Base-by-base conservation (phyloP, 371 early-diverging fungal genomes). In the Haplosporangium sp. region DNA sequence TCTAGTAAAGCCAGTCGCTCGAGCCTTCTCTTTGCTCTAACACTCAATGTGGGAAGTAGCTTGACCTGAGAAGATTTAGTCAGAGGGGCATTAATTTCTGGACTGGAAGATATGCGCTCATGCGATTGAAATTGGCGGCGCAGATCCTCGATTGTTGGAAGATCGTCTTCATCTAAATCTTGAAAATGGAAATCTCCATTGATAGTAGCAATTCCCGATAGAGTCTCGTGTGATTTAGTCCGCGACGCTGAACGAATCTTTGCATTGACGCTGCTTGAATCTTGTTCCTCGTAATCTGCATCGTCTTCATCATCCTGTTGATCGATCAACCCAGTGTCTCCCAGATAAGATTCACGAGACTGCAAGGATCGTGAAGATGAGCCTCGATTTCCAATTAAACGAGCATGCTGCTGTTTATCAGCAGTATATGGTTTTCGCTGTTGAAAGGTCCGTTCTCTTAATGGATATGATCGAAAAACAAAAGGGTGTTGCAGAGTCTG, bases 351-450 rank as follows among this genome's bases (percentile, higher is more conserved):
- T 73, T 53, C 15, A 55, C 70, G 15, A 42, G 59, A 20, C 1
- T 39, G 48, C 6, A 45, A 34, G 13, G 59, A 5, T 1, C 7
- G 56, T 20, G 57, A 44, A 4, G 68, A 57, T 3, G 4, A 50
- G 4, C 6, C 55, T n/a, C 70, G 50, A 17, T 69, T 62, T 37
- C 69, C 45, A 34, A 65, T 68, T 11, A 72, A 40, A 40, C 69
- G 65, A 45, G 78, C 78, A 44, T 74, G 81, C 2, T 65, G 67
- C 27, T 71, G 71, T 39, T 71, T 74, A 69, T 79, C 81, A 3
- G 67, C 75, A 5, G 75, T 74, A 61, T 79, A 79, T 5, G 81
- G 81, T 55, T 58, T 65, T 3, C 61, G 67, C 55, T 79, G 74
- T 39, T 68, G 65, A 47, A 74, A 70, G 8, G 72, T 74, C 17